Conservation (phyloP, 1,139 yeast species). For the Saccharomyces hybrid region DNA sequence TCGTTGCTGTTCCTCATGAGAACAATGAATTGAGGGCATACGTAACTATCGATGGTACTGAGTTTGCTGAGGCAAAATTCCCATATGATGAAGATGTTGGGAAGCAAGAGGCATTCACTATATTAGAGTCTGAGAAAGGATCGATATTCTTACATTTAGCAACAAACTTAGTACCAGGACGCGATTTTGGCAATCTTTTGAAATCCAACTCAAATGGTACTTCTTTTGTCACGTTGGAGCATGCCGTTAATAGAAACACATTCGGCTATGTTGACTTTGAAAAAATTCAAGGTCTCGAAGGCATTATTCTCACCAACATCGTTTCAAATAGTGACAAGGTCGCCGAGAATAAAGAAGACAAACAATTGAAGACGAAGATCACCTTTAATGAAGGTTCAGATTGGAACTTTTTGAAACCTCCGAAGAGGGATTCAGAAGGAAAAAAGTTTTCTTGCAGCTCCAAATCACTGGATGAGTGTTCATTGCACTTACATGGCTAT, state of each 20-base stretch:
- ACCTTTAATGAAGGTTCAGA: slow-evolving; percentile 91
- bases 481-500: slow-evolving; percentile 82
- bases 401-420: slow-evolving; percentile 70
- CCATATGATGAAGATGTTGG: slow-evolving; percentile 55
- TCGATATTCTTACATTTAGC: slow-evolving; percentile 82
- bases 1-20: slow-evolving; percentile 52
- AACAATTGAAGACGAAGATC: slow-evolving; percentile 60
- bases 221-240: slow-evolving; percentile 66
- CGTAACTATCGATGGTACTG: slow-evolving; percentile 75
- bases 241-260: slow-evolving; percentile 66
- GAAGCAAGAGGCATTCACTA: slow-evolving; percentile 73
- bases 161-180: slow-evolving; percentile 42
- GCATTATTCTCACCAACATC: slow-evolving; percentile 66
- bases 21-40: slow-evolving; percentile 49
- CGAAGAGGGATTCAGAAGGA: slow-evolving; percentile 56
- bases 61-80: slow-evolving; percentile 72
- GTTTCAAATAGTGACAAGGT: slow-evolving; percentile 45
- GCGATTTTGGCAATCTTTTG: slow-evolving; percentile 73
- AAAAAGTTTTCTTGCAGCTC: slow-evolving; percentile 49
- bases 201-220: slow-evolving; percentile 96
- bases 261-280: slow-evolving; percentile 86
- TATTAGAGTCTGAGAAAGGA: slow-evolving; percentile 67
- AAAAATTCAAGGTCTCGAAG: slow-evolving; percentile 79
- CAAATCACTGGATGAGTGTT: slow-evolving; percentile 49
- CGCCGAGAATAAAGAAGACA: slow-evolving; percentile 32